phyloP scores from a whole-genome alignment of 208 protist genomes.

The Leishmania lainsoni region DNA sequence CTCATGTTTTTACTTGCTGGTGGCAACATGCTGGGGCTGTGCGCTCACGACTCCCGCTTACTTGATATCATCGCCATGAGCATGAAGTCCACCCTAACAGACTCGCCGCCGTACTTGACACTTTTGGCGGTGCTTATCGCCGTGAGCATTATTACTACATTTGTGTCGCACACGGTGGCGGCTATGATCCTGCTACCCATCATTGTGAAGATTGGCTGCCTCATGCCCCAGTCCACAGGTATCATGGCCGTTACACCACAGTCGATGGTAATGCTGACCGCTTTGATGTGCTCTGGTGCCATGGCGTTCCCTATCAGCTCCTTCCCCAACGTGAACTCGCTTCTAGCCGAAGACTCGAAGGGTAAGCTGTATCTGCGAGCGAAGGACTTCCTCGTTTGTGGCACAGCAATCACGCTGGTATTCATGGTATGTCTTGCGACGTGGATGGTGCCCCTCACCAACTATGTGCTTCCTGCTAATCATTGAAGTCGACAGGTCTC shows the following conservation, averaged over 20 bases:
- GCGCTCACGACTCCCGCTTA: slow-evolving; percentile 85
- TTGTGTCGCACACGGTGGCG: slow-evolving; percentile 94
- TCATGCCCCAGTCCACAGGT: slow-evolving; percentile 63
- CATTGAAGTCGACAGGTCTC: background rate
- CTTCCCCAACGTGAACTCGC: slow-evolving; percentile 95
- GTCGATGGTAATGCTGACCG: slow-evolving; percentile 81
- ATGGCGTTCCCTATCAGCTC: slow-evolving; percentile 95
- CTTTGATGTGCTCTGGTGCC: slow-evolving; percentile 90
- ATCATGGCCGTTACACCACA: slow-evolving; percentile 68
- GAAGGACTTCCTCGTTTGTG: slow-evolving; percentile 90
- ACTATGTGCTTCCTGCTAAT: slow-evolving; percentile 51
- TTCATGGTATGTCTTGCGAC: slow-evolving; percentile 69
- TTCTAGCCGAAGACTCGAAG: slow-evolving; percentile 86
- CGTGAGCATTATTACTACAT: slow-evolving; percentile 85
- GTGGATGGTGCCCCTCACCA: slow-evolving; percentile 87
- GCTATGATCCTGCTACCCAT: slow-evolving; percentile 94
- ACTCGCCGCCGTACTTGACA: slow-evolving; percentile 64
- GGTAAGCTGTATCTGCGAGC: slow-evolving; percentile 86
- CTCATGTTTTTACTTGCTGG: slow-evolving; percentile 93
- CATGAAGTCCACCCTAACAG: slow-evolving; percentile 62
- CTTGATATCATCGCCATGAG: slow-evolving; percentile 79
- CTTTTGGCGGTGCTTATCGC: slow-evolving; percentile 65
- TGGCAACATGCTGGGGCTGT: slow-evolving; percentile 93
- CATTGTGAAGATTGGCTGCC: slow-evolving; percentile 87
- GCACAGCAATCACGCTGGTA: slow-evolving; percentile 70